A percentile compares a stretch with the other conserved stretches of the same genome.
These are phyloP conservation scores for Podila epigama DNA, from an alignment of 192 early-diverging fungal genomes.

Conservation along the genomic window DNA sequence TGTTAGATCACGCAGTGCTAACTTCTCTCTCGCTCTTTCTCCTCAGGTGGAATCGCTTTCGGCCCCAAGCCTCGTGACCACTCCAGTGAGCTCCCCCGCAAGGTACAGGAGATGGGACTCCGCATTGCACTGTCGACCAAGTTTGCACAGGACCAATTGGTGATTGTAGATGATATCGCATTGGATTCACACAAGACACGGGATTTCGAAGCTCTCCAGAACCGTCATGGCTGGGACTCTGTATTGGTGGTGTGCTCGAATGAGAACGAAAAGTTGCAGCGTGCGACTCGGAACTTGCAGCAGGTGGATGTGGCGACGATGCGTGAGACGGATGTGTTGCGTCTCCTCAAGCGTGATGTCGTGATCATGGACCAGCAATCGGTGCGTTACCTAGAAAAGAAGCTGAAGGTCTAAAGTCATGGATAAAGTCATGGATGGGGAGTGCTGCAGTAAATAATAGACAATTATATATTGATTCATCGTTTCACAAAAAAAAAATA, in stretches of 20 bases:
- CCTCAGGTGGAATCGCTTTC: conserved; percentile 76
- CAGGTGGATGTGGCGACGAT: conserved; percentile 66
- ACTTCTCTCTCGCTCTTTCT: not conserved
- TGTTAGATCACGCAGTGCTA: not conserved
- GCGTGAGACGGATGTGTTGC: conserved; percentile 71
- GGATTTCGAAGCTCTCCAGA: conserved; percentile 54
- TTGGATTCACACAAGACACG: conserved; percentile 64
- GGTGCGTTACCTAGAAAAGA: conserved; percentile 65
- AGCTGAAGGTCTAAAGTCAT: conserved; percentile 44
- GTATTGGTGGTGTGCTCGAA: conserved; percentile 47
- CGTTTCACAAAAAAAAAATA: no score
- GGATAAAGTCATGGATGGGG: not conserved
- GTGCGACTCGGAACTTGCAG: conserved; percentile 69
- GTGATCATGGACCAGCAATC: conserved; percentile 73
- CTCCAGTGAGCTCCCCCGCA: conserved; percentile 81
- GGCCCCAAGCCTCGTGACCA: conserved; percentile 92
- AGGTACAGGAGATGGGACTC: conserved; percentile 87
- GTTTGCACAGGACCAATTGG: conserved; percentile 87
- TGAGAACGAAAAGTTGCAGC: conserved; percentile 57
- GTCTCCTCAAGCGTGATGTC: conserved; percentile 70
- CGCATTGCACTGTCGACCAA: conserved; percentile 88
- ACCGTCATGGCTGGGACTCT: conserved; percentile 55
- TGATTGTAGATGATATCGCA: conserved; percentile 78
- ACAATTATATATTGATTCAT: conserved; percentile 1
- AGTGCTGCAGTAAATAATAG: not conserved